Conservation (phyloP, 2,329 filamentous ascomycete species). For the Cladosporium sp. region DNA sequence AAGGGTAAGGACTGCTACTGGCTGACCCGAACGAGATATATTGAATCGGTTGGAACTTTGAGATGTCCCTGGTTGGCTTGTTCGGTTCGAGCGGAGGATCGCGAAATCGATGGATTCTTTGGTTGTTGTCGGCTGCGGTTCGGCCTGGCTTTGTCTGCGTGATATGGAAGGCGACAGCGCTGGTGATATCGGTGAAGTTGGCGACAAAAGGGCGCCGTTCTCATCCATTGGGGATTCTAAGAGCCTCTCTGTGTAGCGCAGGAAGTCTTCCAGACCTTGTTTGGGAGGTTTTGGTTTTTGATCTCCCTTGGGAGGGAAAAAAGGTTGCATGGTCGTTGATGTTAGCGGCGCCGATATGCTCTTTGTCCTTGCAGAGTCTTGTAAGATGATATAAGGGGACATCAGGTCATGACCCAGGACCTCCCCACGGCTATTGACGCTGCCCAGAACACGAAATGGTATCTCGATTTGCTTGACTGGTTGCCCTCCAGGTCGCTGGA, state of each 20-base stretch:
- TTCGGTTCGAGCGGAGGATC: constrained; percentile 73
- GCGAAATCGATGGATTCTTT: constrained; percentile 90
- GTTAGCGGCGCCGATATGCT: constrained; percentile 29
- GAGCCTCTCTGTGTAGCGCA: constrained; percentile 73
- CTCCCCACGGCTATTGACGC: constrained; percentile 84
- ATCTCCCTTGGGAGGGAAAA: constrained; percentile 24
- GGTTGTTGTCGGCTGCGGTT: constrained; percentile 53
- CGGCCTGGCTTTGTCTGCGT: constrained; percentile 32
- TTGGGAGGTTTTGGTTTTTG: constrained; percentile 37
- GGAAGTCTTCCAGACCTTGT: constrained; percentile 58
- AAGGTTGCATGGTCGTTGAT: constrained; percentile 14
- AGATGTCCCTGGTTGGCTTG: constrained; percentile 47
- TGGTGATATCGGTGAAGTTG: constrained; percentile 51
- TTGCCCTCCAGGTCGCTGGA: constrained; percentile 78
- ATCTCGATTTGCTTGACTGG: constrained; percentile 85
- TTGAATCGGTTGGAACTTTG: constrained; percentile 91
- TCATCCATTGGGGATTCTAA: constrained; percentile 56
- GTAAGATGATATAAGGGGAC: constrained; percentile 85
- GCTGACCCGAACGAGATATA: constrained; percentile 85
- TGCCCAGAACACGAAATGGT: constrained; percentile 88
- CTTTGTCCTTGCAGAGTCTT: constrained; percentile 66
- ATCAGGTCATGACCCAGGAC: constrained; percentile 91
- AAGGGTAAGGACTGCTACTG: constrained; percentile 86
- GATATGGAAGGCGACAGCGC: constrained; percentile 55
- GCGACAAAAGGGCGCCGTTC: constrained; percentile 63